These are phyloP conservation scores for Ambispora gerdemannii DNA, from an alignment of 192 early-diverging fungal genomes.

Conservation along the genomic window DNA sequence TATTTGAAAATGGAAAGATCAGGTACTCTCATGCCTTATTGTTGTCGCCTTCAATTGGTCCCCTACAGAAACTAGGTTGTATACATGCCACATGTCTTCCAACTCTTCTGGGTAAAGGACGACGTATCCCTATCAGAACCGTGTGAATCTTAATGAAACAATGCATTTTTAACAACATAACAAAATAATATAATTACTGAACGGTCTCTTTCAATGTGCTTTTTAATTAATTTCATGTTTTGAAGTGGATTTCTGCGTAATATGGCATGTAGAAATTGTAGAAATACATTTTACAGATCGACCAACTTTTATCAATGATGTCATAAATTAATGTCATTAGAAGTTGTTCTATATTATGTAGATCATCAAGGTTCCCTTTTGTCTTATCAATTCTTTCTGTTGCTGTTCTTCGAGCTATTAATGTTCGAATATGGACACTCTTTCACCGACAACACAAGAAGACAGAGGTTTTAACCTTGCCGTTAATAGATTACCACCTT, in stretches of 20 bases:
- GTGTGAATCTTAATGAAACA: too few species aligned
- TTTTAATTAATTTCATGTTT: constrained; percentile 46
- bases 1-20: too few species aligned
- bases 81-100: constrained; percentile 99
- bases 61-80: constrained; percentile 80
- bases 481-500: not conserved
- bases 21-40: constrained; percentile 57
- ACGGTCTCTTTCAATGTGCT: constrained; percentile 71
- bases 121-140: constrained; percentile 71
- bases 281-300: too few species aligned
- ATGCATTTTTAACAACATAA: constrained; percentile 32
- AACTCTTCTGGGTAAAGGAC: constrained; percentile 82
- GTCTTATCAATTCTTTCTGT: too few species aligned
- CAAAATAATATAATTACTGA: constrained; percentile 32
- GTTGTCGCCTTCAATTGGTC: constrained; percentile 88
- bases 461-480: not conserved
- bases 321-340: not conserved
- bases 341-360: not conserved
- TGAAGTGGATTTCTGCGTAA: too few species aligned
- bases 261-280: too few species aligned
- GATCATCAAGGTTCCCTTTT: too few species aligned
- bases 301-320: too few species aligned
- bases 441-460: not conserved
- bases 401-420: too few species aligned
- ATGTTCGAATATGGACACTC: not conserved